phyloP scores from a whole-genome alignment of 2,329 filamentous ascomycete genomes.

The Ascochyta pisi region DNA sequence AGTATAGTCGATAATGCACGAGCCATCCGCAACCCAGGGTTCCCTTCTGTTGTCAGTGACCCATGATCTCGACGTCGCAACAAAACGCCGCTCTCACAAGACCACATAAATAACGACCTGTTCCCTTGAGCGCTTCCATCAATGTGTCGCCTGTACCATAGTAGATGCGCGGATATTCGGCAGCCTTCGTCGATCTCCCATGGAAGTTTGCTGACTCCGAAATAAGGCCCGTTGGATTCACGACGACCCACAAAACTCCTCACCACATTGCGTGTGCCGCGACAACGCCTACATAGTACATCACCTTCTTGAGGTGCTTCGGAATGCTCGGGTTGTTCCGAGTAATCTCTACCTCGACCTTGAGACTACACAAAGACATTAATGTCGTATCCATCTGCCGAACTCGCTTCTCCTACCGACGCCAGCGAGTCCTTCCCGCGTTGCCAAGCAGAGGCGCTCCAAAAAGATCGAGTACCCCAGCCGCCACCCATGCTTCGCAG shows the following conservation, averaged over 20 bases:
- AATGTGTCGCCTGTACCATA: neutral
- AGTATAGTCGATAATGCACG: neutral
- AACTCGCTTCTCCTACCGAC: constrained; percentile 2
- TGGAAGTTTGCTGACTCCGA: constrained; percentile 2
- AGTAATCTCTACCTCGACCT: neutral
- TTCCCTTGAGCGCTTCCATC: neutral
- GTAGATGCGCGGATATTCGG: neutral
- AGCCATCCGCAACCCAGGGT: neutral
- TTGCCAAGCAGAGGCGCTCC: constrained; percentile 29
- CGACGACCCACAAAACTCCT: constrained; percentile 7
- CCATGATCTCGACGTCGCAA: neutral
- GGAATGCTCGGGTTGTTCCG: neutral
- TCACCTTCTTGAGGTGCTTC: neutral
- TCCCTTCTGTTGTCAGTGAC: neutral
- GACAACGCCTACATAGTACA: neutral
- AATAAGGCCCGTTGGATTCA: constrained; percentile 4
- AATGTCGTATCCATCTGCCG: constrained; percentile 13
- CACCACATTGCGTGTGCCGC: neutral
- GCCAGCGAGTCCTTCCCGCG: constrained; percentile 11
- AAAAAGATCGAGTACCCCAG: constrained; percentile 25
- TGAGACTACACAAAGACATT: neutral
- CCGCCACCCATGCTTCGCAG: constrained; percentile 25
- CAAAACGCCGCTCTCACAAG: neutral
- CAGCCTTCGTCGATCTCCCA: neutral
- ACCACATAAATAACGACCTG: neutral